These are phyloP conservation scores for Dactylellina sp. DNA, from an alignment of 2,329 filamentous ascomycete species.

Conservation along the genomic window DNA sequence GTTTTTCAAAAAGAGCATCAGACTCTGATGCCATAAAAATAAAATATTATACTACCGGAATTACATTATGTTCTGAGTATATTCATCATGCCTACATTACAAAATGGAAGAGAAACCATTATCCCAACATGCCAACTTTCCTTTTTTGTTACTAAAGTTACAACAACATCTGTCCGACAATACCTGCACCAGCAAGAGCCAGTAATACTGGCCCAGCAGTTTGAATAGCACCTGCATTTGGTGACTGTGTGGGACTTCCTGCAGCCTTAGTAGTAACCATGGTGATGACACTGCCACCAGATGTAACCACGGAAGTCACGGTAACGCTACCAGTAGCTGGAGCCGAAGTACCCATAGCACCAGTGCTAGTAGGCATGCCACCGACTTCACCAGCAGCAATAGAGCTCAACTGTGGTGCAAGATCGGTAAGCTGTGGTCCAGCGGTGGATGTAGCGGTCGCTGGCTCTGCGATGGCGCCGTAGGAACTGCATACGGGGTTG, in stretches of 20 bases:
- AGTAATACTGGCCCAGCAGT: slow-evolving; percentile 29
- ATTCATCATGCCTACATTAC: too few species aligned
- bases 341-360: neutral
- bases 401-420: slow-evolving; percentile 29
- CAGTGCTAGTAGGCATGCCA: slow-evolving; percentile 16
- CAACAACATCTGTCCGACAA: slow-evolving; percentile 37
- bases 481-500: slow-evolving; percentile 66
- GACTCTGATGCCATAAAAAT: too few species aligned
- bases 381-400: slow-evolving; percentile 27
- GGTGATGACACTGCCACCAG: slow-evolving; percentile 8
- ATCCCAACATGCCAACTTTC: too few species aligned
- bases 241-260: slow-evolving; percentile 15
- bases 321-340: slow-evolving; percentile 15
- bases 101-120: too few species aligned
- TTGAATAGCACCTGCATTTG: slow-evolving; percentile 19
- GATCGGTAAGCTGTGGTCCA: slow-evolving; percentile 33
- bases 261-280: slow-evolving; percentile 9
- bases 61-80: too few species aligned
- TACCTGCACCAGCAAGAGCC: slow-evolving; percentile 22
- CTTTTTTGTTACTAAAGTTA: too few species aligned
- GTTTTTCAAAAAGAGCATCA: too few species aligned
- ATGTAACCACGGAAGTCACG: slow-evolving; percentile 18
- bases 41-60: too few species aligned
- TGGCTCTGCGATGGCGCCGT: slow-evolving; percentile 60
- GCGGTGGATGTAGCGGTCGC: slow-evolving; percentile 12